These are phyloP conservation scores for Aspergillus flavus DNA, from an alignment of 2,329 filamentous ascomycete genomes.

Conservation along the genomic window DNA sequence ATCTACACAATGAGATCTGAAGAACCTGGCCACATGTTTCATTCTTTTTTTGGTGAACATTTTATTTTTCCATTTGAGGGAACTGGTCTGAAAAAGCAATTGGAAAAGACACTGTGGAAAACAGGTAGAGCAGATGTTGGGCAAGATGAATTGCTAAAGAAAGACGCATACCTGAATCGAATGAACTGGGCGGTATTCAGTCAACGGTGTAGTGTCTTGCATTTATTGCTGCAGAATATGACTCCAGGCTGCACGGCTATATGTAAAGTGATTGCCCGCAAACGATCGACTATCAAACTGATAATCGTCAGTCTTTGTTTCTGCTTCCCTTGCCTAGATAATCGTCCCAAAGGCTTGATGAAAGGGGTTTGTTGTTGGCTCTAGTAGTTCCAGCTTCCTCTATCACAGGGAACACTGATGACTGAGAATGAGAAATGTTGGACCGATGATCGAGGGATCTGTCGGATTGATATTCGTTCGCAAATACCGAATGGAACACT, in stretches of 20 bases:
- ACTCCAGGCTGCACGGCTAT: conserved; percentile 21
- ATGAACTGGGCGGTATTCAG: conserved; percentile 4
- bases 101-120: neutral
- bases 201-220: conserved; percentile 19
- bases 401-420: neutral
- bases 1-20: conserved; percentile 1
- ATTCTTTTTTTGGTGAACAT: neutral
- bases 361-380: neutral
- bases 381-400: neutral
- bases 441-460: conserved; percentile 19
- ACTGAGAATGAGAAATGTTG: conserved; percentile 4
- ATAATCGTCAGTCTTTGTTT: neutral
- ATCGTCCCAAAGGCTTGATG: neutral
- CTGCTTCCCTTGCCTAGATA: neutral
- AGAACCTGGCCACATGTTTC: neutral
- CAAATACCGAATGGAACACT: conserved; percentile 19
- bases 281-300: conserved; percentile 12
- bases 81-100: neutral
- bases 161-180: conserved; percentile 15
- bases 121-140: neutral
- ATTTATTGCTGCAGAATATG: conserved; percentile 22
- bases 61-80: no score
- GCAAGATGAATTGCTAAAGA: conserved; percentile 9
- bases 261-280: conserved; percentile 10
- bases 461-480: conserved; percentile 30